Percentiles rank a stretch among this genome's conserved stretches.
Conservation (phyloP, 1,284 basidiomycete species). For the Papiliotrema fonsecae region DNA sequence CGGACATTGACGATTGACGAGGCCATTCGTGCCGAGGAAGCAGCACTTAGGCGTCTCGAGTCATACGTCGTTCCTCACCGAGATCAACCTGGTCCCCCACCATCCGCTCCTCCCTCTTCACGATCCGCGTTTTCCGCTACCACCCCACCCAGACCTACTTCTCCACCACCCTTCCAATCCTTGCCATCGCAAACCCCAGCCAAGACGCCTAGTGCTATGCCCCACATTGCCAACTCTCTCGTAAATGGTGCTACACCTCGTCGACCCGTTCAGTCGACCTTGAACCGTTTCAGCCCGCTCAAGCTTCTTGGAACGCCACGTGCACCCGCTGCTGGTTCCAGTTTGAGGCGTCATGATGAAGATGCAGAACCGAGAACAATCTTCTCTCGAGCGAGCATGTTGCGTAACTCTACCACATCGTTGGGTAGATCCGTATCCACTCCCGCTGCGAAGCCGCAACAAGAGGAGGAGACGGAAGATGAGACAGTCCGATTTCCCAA, state of each 20-base stretch:
- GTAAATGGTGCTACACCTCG: slow-evolving; percentile 30
- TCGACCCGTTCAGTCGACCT: slow-evolving; percentile 5
- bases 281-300: slow-evolving; percentile 32
- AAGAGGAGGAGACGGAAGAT: slow-evolving; percentile 10
- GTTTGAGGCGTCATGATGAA: slow-evolving; percentile 6
- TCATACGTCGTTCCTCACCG: slow-evolving; percentile 25
- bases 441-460: slow-evolving; percentile 3
- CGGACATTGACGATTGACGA: slow-evolving; percentile 27
- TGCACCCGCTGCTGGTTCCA: slow-evolving; percentile 11
- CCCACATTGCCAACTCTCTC: slow-evolving; percentile 30
- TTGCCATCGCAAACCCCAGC: slow-evolving; percentile 11
- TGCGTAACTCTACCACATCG: slow-evolving; percentile 1
- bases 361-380: slow-evolving; percentile 15
- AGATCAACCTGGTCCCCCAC: not conserved
- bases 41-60: slow-evolving; percentile 34
- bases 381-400: slow-evolving; percentile 11
- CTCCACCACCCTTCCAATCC: not conserved
- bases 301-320: slow-evolving; percentile 30
- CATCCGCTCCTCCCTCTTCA: slow-evolving; percentile 1
- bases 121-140: slow-evolving; percentile 4
- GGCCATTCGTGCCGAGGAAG: slow-evolving; percentile 43
- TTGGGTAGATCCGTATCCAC: not conserved
- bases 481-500: slow-evolving; percentile 12
- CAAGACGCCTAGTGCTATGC: slow-evolving; percentile 19
- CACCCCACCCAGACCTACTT: not conserved